Percentiles rank a stretch among this genome's conserved stretches.
Conservation (phyloP, 2,329 filamentous ascomycete genomes). For the Alternaria atra region DNA sequence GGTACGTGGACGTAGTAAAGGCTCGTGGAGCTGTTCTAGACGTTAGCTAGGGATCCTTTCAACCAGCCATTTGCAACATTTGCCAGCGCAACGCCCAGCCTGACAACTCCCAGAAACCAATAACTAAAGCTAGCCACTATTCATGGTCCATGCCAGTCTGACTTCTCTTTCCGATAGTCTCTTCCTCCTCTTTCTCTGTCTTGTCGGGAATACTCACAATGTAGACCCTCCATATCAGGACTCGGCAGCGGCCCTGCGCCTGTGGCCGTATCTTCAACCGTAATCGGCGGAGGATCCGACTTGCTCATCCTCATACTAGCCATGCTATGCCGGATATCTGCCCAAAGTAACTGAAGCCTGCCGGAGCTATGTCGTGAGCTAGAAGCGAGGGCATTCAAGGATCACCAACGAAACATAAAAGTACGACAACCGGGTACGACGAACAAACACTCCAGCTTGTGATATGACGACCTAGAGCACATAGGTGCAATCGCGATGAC, state of each 20-base stretch:
- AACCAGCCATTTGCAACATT: not conserved
- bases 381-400: slow-evolving; percentile 6
- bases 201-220: slow-evolving; percentile 17
- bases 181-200: not conserved
- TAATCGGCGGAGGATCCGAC: slow-evolving; percentile 40
- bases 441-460: slow-evolving; percentile 1
- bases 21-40: slow-evolving; percentile 26
- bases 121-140: not conserved
- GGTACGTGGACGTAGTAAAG: slow-evolving; percentile 22
- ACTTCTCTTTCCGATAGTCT: not conserved
- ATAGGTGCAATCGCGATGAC: not conserved
- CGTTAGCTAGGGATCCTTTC: slow-evolving; percentile 8
- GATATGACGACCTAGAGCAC: not conserved
- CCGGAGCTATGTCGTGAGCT: not conserved
- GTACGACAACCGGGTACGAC: slow-evolving; percentile 5
- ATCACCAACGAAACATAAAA: not conserved
- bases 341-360: slow-evolving; percentile 1
- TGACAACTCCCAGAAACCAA: not conserved
- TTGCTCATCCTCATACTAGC: slow-evolving; percentile 15
- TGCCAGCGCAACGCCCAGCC: not conserved
- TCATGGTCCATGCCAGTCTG: not conserved
- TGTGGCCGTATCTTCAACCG: slow-evolving; percentile 46
- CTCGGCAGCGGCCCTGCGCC: slow-evolving; percentile 33
- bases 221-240: slow-evolving; percentile 26
- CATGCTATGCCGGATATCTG: slow-evolving; percentile 8